phyloP scores from a whole-genome alignment of 768 basidiomycete species.

The Lyophyllum semitale region DNA sequence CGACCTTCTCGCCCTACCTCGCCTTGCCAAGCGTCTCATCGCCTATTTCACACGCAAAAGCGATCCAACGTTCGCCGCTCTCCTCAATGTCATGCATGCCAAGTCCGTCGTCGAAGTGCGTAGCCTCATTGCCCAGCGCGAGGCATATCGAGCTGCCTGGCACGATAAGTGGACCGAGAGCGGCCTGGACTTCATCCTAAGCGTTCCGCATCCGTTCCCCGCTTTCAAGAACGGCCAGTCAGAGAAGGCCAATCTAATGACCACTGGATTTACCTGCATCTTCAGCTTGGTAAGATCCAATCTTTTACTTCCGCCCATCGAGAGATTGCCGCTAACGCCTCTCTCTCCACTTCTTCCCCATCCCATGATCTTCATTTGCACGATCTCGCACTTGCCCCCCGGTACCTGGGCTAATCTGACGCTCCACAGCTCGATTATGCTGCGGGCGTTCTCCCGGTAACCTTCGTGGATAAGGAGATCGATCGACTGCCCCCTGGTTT shows the following conservation, averaged over 20 bases:
- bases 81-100: constrained; percentile 40
- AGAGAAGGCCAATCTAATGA: constrained; percentile 54
- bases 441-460: constrained; percentile 63
- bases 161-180: constrained; percentile 46
- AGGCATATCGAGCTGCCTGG: constrained; percentile 46
- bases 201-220: constrained; percentile 62
- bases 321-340: constrained; percentile 11
- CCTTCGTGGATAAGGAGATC: constrained; percentile 42
- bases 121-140: constrained; percentile 45
- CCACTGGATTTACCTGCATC: constrained; percentile 64
- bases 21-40: constrained; percentile 43
- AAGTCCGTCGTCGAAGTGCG: constrained; percentile 56
- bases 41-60: constrained; percentile 38
- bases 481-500: constrained; percentile 39
- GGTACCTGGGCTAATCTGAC: background rate
- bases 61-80: constrained; percentile 37
- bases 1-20: constrained; percentile 36
- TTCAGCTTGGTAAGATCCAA: constrained; percentile 57
- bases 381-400: background rate
- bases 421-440: constrained; percentile 49
- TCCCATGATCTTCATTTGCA: background rate
- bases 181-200: constrained; percentile 64
- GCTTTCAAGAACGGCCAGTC: constrained; percentile 56
- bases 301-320: background rate
- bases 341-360: background rate